Conservation (phyloP, 768 basidiomycete species). For the Rhodotorula toruloides region DNA sequence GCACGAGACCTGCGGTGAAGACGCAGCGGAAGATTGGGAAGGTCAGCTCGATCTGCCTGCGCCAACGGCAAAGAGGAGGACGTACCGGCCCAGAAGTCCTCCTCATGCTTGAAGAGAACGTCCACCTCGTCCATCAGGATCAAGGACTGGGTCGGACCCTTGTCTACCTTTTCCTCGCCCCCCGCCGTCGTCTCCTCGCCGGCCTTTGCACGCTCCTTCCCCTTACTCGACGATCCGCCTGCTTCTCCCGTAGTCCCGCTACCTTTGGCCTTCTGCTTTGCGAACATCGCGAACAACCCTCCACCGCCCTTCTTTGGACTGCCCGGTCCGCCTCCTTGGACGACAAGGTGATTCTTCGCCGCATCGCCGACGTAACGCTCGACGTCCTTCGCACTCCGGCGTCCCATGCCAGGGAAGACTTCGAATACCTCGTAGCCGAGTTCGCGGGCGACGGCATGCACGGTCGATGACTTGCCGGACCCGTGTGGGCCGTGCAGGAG, state of each 20-base stretch:
- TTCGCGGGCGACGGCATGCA: constrained; percentile 90
- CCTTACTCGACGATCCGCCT: background rate
- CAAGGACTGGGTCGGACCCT: constrained; percentile 65
- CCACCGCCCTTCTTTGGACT: constrained; percentile 27
- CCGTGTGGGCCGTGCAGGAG: constrained; percentile 77
- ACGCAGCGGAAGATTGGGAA: background rate
- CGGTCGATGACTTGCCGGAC: constrained; percentile 81
- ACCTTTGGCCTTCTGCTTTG: constrained; percentile 3
- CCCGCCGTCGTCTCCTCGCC: background rate
- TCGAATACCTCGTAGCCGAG: constrained; percentile 95
- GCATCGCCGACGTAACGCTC: constrained; percentile 82
- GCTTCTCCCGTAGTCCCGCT: background rate
- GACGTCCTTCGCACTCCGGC: constrained; percentile 70
- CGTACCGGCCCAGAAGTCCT: constrained; percentile 52
- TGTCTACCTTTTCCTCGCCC: background rate
- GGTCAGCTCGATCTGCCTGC: too few species aligned
- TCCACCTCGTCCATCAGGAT: constrained; percentile 94
- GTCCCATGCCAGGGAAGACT: constrained; percentile 92
- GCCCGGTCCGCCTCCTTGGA: constrained; percentile 44
- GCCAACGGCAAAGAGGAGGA: too few species aligned
- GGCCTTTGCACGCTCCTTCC: background rate
- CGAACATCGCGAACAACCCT: constrained; percentile 24
- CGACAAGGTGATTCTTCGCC: constrained; percentile 85
- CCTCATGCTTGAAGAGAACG: constrained; percentile 75
- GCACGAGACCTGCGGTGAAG: constrained; percentile 72